Conservation (phyloP, 2,329 filamentous ascomycete genomes). For the Pseudogymnoascus sp. region DNA sequence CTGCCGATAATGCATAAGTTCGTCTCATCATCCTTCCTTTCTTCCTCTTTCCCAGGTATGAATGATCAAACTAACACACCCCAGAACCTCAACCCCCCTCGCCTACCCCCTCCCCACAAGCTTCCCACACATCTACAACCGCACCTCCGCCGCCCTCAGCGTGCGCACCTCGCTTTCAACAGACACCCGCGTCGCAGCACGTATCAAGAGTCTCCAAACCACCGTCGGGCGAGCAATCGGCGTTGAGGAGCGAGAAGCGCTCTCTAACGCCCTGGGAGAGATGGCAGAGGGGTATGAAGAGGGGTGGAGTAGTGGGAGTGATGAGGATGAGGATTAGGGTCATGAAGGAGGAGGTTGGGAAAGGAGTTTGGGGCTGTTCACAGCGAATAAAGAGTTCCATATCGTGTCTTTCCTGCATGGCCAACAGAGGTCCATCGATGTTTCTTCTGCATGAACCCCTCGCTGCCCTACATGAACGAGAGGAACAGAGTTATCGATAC, state of each 20-base stretch:
- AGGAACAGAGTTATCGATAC: not conserved
- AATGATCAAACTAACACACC: not conserved
- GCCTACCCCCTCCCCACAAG: constrained; percentile 75
- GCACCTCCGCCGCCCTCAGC: constrained; percentile 32
- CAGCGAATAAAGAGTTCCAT: not conserved
- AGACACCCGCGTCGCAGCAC: constrained; percentile 63
- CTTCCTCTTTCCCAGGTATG: not conserved
- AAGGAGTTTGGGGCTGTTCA: not conserved
- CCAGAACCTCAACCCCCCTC: constrained; percentile 40
- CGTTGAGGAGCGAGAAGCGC: constrained; percentile 72
- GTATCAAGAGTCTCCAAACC: constrained; percentile 58
- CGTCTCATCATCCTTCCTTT: not conserved
- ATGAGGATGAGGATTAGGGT: constrained; percentile 54
- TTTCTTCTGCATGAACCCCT: not conserved
- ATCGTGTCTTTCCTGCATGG: not conserved
- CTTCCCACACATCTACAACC: constrained; percentile 68
- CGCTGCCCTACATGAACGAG: not conserved
- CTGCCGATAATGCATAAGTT: constrained; percentile 28
- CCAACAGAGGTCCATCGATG: not conserved
- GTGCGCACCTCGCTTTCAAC: constrained; percentile 61
- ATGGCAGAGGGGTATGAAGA: constrained; percentile 85
- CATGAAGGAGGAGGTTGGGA: not conserved
- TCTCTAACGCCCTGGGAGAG: constrained; percentile 74
- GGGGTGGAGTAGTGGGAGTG: constrained; percentile 74
- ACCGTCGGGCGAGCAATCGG: constrained; percentile 57